phyloP scores from a whole-genome alignment of 2,329 filamentous ascomycete species.

The Exserohilum turcica region DNA sequence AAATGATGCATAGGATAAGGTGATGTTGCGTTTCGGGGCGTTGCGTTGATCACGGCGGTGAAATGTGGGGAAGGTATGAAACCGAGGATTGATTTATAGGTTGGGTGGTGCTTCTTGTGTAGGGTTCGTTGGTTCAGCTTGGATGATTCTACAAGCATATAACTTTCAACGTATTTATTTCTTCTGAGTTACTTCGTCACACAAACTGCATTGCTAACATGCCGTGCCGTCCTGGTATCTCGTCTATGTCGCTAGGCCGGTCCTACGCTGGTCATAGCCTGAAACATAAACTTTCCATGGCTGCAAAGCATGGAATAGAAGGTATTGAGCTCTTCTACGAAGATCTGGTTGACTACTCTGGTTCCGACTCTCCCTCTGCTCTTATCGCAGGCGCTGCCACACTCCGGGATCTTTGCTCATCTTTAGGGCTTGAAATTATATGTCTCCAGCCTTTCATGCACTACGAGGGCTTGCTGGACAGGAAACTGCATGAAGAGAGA shows the following conservation, averaged over 20 bases:
- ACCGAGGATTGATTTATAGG: not conserved
- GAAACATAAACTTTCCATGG: conserved; percentile 69
- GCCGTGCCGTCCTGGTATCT: conserved; percentile 68
- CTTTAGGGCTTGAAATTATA: conserved; percentile 63
- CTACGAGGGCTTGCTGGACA: conserved; percentile 74
- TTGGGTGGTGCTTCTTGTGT: not conserved
- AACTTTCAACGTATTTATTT: not conserved
- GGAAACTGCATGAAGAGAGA: conserved; percentile 60
- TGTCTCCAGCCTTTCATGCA: conserved; percentile 78
- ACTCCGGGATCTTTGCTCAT: conserved; percentile 63
- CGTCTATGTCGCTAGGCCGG: conserved; percentile 77
- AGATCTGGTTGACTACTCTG: conserved; percentile 69
- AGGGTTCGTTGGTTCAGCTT: not conserved
- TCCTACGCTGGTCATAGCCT: conserved; percentile 70
- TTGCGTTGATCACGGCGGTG: not conserved
- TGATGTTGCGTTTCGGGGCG: not conserved
- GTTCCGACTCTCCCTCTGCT: conserved; percentile 50
- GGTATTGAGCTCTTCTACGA: conserved; percentile 81
- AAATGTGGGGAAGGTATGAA: not conserved
- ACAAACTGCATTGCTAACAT: conserved; percentile 33
- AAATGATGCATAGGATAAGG: not conserved
- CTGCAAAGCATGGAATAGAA: conserved; percentile 66
- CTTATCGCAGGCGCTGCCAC: conserved; percentile 63
- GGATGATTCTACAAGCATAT: not conserved
- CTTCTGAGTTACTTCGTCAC: not conserved